Evolutionary conservation across 441 rosid genomes (phyloP).

Genomic region (Euphorbia schlechtendalii): DNA sequence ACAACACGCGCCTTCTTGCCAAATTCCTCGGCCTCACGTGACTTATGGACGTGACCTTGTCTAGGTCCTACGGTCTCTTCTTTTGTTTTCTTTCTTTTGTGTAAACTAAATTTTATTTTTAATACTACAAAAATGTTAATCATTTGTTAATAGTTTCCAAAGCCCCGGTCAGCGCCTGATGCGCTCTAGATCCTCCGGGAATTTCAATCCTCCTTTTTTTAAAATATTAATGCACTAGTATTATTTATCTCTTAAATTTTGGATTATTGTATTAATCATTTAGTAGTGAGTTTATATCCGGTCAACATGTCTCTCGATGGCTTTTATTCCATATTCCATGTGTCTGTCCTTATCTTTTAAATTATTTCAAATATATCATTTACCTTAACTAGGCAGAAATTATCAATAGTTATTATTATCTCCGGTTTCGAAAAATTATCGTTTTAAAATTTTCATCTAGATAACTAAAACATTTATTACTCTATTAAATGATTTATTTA

Average conservation of each 20-base stretch:
- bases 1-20: conserved; percentile 27
- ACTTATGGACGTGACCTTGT: conserved; percentile 39
- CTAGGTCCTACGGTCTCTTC: conserved; percentile 25
- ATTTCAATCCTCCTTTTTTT: conserved; percentile 27
- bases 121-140: too few species aligned
- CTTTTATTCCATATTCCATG: conserved; percentile 49
- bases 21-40: conserved; percentile 84
- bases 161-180: conserved; percentile 18
- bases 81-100: conserved; percentile 30
- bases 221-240: conserved; percentile 13
- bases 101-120: too few species aligned
- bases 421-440: too few species aligned
- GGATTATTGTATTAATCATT: conserved; percentile 30
- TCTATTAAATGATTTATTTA: too few species aligned
- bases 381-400: too few species aligned
- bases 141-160: too few species aligned
- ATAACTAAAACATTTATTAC: too few species aligned
- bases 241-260: conserved; percentile 27
- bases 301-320: conserved; percentile 53
- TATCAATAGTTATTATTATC: too few species aligned
- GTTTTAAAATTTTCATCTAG: too few species aligned
- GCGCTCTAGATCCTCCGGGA: conserved; percentile 97
- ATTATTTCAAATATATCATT: too few species aligned
- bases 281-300: conserved; percentile 32
- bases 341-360: too few species aligned